phyloP scores from a whole-genome alignment of 2,329 filamentous ascomycete genomes.

The Sarocladium strictum region DNA sequence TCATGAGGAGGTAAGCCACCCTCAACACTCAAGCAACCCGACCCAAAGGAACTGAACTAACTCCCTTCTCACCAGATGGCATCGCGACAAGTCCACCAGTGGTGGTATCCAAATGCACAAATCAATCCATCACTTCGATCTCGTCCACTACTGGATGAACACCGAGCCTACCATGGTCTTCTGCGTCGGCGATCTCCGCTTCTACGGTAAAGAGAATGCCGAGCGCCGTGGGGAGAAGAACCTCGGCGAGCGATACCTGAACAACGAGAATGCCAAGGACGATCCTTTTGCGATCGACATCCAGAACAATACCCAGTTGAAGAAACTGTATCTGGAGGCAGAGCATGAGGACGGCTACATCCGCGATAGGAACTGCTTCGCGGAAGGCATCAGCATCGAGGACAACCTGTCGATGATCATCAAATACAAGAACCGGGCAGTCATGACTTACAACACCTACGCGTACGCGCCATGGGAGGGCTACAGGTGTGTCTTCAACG shows the following conservation, averaged over 20 bases:
- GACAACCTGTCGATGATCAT: conserved; percentile 42
- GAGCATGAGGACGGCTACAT: conserved; percentile 44
- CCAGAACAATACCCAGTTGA: conserved; percentile 33
- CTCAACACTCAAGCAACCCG: too few relatives aligned
- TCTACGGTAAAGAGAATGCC: conserved; percentile 45
- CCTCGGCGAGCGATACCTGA: conserved; percentile 32
- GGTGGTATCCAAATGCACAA: conserved; percentile 44
- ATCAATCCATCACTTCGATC: conserved; percentile 44
- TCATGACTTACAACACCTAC: conserved; percentile 37
- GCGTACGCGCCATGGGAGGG: conserved; percentile 43
- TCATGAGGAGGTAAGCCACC: conserved; percentile 34
- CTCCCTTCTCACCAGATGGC: conserved; percentile 25
- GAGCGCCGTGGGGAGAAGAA: conserved; percentile 34
- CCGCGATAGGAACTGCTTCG: conserved; percentile 41
- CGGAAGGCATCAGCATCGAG: conserved; percentile 43
- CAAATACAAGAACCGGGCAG: conserved; percentile 33
- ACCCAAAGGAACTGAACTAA: too few relatives aligned
- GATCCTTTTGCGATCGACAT: conserved; percentile 42
- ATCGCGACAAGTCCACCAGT: conserved; percentile 41
- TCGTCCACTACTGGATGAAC: conserved; percentile 45
- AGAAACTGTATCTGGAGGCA: conserved; percentile 38
- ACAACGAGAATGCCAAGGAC: conserved; percentile 30
- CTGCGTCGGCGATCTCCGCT: conserved; percentile 38
- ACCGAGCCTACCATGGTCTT: conserved; percentile 37
- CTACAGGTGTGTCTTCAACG: conserved; percentile 34